Base-by-base conservation (phyloP, 1,284 basidiomycete genomes). In the Neotropicomus parvogracilis region DNA sequence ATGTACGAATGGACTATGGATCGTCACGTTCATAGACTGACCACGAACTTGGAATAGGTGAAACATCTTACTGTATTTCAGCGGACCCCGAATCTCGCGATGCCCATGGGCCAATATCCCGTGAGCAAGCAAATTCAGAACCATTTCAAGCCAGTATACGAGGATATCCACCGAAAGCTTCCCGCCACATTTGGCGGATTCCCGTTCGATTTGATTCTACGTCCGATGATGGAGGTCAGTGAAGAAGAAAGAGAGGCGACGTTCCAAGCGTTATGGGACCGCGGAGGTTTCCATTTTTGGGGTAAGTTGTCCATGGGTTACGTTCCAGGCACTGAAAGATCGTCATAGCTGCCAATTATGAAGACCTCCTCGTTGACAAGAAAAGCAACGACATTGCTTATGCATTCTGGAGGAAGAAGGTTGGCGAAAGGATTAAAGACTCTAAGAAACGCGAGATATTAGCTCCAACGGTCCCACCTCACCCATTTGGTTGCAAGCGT, bases 1-100 rank as follows among this genome's bases (percentile, higher is more conserved):
- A 50, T 13, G 57, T 57, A 27, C 17, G 24, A 24, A 4, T 24
- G 24, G n/a, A 24, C 24, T 24, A 8, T 24, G 4, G 8, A 5
- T 8, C 24, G 5, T 24, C 24, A 24, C 8, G 24, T 8, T 24
- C 24, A 24, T 24, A 24, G 5, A 24, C 24, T 24, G 24, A 24
- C 24, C 24, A 24, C 17, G 4, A n/a, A n/a, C n/a, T n/a, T n/a
- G 12, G 8, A 38, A 14, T 19, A 57, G 55, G 50, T 50, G 2
- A 27, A 20, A 0, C 54, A 57, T 17, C 21, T 59, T 13, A 54
- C 50, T 10, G 50, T 59, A 2, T 57, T 59, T 33, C 57, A 57
- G 31, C 48, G 57, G 14, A 57, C 56, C 3, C 57, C 56, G 6
- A 57, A 59, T n/a, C 13, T 50, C 4, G 48, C 56, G 4, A 6